Evolutionary conservation across 2,329 filamentous ascomycete species (phyloP).

Genomic region (Colletotrichum sp.): DNA sequence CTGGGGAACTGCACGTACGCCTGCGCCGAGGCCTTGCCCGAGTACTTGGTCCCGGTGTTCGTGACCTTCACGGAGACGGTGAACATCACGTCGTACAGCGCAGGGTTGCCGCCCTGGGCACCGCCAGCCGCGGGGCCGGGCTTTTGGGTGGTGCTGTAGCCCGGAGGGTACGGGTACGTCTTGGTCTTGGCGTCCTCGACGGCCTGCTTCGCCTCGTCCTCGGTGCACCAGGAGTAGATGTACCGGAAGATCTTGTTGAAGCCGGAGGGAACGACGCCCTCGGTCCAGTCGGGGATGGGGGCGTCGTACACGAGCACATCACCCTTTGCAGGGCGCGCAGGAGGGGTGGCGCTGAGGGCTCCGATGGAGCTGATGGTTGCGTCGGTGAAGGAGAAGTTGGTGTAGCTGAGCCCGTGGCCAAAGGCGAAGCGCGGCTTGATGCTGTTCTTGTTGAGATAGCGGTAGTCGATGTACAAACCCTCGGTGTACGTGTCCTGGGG

Average conservation of each 20-base stretch:
- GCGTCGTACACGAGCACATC: constrained; percentile 52
- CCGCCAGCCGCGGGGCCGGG: constrained; percentile 66
- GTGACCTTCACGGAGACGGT: constrained; percentile 49
- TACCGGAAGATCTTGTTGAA: constrained; percentile 69
- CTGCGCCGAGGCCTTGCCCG: constrained; percentile 52
- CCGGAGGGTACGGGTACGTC: constrained; percentile 67
- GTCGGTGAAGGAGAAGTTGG: constrained; percentile 67
- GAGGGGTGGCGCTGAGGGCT: constrained; percentile 43
- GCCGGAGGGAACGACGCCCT: constrained; percentile 61
- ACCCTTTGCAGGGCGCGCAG: constrained; percentile 37
- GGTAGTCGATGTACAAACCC: constrained; percentile 88
- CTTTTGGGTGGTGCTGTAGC: constrained; percentile 61
- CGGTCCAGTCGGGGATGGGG: constrained; percentile 55
- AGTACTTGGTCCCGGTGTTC: constrained; percentile 52
- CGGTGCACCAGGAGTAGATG: constrained; percentile 70
- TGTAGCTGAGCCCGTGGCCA: constrained; percentile 85
- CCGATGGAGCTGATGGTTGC: constrained; percentile 52
- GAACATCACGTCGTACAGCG: constrained; percentile 60
- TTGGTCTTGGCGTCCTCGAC: constrained; percentile 35
- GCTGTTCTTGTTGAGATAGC: constrained; percentile 79
- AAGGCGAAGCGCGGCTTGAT: constrained; percentile 84
- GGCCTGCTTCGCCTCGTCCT: constrained; percentile 42
- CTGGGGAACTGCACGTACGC: constrained; percentile 50
- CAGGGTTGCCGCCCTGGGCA: constrained; percentile 71
- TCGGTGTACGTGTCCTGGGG: constrained; percentile 86